Conservation (phyloP, 768 basidiomycete species). For the Lentinus brumalis region DNA sequence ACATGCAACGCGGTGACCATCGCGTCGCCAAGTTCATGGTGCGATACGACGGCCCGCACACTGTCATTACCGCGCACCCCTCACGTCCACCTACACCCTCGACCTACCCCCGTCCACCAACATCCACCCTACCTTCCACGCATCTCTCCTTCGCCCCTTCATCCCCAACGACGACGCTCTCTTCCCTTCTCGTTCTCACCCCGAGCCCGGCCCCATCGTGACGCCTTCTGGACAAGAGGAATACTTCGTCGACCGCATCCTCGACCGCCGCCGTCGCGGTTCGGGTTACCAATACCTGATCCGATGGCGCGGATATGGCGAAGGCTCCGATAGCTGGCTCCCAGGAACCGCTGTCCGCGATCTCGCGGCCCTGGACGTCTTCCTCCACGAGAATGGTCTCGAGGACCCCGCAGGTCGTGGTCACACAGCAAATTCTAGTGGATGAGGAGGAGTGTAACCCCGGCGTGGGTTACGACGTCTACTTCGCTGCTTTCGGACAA, state of each 20-base stretch:
- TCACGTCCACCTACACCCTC: background rate
- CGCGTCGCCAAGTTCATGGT: no score
- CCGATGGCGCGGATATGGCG: constrained; percentile 4
- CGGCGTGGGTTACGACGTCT: no score
- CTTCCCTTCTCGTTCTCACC: constrained; percentile 2
- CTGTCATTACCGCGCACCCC: no score
- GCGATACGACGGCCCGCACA: no score
- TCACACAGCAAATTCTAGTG: no score
- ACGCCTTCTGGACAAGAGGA: constrained; percentile 14
- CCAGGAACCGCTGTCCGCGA: no score
- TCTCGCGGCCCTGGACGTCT: no score
- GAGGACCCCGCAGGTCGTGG: no score
- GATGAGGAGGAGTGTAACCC: no score
- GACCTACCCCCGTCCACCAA: background rate
- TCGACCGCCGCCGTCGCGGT: constrained; percentile 1
- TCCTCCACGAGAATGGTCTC: no score
- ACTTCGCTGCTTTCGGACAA: no score
- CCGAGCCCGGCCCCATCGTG: constrained; percentile 10
- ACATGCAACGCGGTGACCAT: no score
- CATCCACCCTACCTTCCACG: constrained; percentile 19
- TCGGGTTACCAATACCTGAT: constrained; percentile 6
- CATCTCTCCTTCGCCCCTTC: background rate
- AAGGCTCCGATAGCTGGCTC: constrained; percentile 5
- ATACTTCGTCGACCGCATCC: constrained; percentile 16
- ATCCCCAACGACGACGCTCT: constrained; percentile 16